Percentiles rank a stretch among this genome's conserved stretches.
Evolutionary conservation across 2,329 filamentous ascomycete genomes (phyloP).

Genomic region (Fusarium brevicatenulatum): DNA sequence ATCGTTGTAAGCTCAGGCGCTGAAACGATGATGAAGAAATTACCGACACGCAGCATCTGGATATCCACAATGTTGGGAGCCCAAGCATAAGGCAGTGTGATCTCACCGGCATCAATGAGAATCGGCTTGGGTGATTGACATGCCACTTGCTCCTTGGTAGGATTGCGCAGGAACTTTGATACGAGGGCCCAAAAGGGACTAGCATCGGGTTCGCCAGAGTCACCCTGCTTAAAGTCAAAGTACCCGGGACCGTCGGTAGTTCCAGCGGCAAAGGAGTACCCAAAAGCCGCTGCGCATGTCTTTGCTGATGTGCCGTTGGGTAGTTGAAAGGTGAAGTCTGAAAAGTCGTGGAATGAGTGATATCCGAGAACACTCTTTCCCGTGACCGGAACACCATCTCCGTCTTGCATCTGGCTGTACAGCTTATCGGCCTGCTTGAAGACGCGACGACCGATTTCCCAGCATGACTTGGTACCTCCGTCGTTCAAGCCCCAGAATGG

Average conservation of each 20-base stretch:
- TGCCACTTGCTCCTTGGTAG: background rate
- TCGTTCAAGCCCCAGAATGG: conserved; percentile 10
- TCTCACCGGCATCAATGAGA: conserved; percentile 5
- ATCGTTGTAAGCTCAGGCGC: background rate
- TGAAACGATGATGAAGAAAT: conserved; percentile 8
- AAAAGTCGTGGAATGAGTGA: conserved; percentile 6
- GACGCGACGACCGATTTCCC: conserved; percentile 9
- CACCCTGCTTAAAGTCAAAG: conserved; percentile 11
- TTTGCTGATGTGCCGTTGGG: background rate
- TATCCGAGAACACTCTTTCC: conserved; percentile 2
- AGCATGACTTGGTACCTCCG: conserved; percentile 1
- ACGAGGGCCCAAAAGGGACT: conserved; percentile 8
- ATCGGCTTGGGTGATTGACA: conserved; percentile 4
- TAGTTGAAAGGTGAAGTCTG: background rate
- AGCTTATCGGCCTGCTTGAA: background rate
- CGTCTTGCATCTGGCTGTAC: background rate
- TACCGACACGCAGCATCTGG: conserved; percentile 5
- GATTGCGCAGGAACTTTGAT: conserved; percentile 3
- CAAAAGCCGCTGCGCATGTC: background rate
- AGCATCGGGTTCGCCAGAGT: background rate
- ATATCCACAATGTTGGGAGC: conserved; percentile 7
- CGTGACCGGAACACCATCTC: background rate
- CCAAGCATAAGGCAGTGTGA: background rate
- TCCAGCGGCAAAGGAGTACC: background rate
- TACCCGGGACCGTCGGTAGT: conserved; percentile 6